These are phyloP conservation scores for Ophiosphaerella narmari DNA, from an alignment of 2,329 filamentous ascomycete genomes.

Conservation along the genomic window DNA sequence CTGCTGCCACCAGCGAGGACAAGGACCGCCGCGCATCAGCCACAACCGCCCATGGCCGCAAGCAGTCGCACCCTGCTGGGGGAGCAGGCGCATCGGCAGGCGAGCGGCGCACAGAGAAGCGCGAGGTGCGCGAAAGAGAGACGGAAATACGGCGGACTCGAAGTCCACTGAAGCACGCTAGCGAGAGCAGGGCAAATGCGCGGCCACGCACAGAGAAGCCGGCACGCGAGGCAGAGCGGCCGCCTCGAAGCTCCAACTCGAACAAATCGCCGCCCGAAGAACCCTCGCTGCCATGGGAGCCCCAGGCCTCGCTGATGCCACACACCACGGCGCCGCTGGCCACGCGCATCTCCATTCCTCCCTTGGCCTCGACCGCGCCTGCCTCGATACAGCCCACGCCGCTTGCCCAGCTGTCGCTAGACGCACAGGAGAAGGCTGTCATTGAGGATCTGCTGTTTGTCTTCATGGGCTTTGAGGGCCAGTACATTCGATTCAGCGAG, in stretches of 20 bases:
- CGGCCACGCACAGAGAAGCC: constrained; percentile 40
- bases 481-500: constrained; percentile 87
- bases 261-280: constrained; percentile 33
- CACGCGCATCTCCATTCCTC: constrained; percentile 65
- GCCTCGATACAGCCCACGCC: constrained; percentile 68
- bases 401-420: constrained; percentile 72
- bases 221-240: constrained; percentile 28
- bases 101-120: constrained; percentile 43
- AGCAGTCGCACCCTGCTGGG: constrained; percentile 29
- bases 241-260: constrained; percentile 24
- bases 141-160: constrained; percentile 40
- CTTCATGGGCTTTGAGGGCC: constrained; percentile 98
- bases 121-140: constrained; percentile 43
- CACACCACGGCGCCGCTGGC: constrained; percentile 74
- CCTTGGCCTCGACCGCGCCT: constrained; percentile 69
- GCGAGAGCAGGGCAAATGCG: constrained; percentile 39
- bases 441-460: constrained; percentile 91
- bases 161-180: constrained; percentile 44
- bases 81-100: constrained; percentile 16
- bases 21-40: constrained; percentile 29
- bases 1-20: constrained; percentile 33
- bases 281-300: constrained; percentile 67
- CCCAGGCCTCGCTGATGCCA: constrained; percentile 75
- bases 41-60: constrained; percentile 35
- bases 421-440: constrained; percentile 83